Evolutionary conservation across 2,329 filamentous ascomycete species (phyloP).

Genomic region (Verticillium klebahnii): DNA sequence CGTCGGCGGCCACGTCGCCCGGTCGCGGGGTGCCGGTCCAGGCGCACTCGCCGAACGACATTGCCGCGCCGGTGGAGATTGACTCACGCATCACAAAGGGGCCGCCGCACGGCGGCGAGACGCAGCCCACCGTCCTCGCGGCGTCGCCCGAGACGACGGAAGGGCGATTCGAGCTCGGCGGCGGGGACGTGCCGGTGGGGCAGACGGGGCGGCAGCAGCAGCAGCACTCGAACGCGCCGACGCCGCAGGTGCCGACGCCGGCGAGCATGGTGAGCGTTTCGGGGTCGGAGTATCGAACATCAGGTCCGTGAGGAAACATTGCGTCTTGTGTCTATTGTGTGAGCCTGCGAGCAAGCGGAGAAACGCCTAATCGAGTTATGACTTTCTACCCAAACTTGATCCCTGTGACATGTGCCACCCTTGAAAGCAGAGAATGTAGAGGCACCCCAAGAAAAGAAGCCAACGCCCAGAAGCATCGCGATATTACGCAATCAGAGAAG

Average conservation of each 20-base stretch:
- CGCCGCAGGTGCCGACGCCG: constrained; percentile 6
- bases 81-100: constrained; percentile 26
- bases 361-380: neutral
- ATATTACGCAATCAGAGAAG: neutral
- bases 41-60: constrained; percentile 45
- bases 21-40: constrained; percentile 34
- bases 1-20: constrained; percentile 23
- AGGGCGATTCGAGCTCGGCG: constrained; percentile 39
- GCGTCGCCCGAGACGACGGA: constrained; percentile 19
- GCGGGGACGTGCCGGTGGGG: constrained; percentile 10
- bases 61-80: constrained; percentile 50
- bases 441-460: no score
- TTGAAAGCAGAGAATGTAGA: no score
- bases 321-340: neutral
- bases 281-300: constrained; percentile 6
- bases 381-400: no score
- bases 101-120: constrained; percentile 14
- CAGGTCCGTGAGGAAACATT: constrained; percentile 2
- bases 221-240: neutral
- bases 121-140: neutral
- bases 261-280: constrained; percentile 4
- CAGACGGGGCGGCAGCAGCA: neutral
- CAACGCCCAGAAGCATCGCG: neutral
- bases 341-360: neutral
- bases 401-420: no score